Conservation (phyloP, 768 basidiomycete species). For the Podaxis mareebaensis region DNA sequence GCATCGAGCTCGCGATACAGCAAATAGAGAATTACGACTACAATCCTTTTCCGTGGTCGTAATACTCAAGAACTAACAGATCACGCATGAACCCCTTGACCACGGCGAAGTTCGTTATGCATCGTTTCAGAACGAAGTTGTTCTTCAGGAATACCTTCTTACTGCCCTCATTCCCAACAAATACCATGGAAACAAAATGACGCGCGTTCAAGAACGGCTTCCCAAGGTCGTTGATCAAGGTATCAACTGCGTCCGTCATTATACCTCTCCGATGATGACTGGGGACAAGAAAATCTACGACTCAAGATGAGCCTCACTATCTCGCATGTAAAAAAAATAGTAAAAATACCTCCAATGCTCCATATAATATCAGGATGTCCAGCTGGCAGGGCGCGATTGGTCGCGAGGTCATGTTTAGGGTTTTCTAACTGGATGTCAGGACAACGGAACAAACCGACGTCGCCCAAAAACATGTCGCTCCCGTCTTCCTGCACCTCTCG, state of each 20-base stretch:
- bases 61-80: conserved; percentile 34
- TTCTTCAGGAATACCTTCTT: conserved; percentile 68
- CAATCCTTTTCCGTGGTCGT: background rate
- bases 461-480: conserved; percentile 54
- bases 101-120: conserved; percentile 37
- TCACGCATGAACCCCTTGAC: conserved; percentile 38
- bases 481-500: conserved; percentile 60
- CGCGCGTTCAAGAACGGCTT: conserved; percentile 64
- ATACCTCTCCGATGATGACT: conserved; percentile 69
- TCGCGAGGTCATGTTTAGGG: conserved; percentile 26
- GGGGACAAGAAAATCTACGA: conserved; percentile 59
- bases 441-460: conserved; percentile 38
- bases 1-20: background rate
- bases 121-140: conserved; percentile 47
- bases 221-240: conserved; percentile 58
- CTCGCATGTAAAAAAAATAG: background rate
- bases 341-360: conserved; percentile 54
- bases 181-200: conserved; percentile 43
- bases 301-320: conserved; percentile 1
- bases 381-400: conserved; percentile 38
- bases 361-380: conserved; percentile 62
- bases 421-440: conserved; percentile 22
- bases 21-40: background rate
- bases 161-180: conserved; percentile 59
- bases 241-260: conserved; percentile 65